Evolutionary conservation across 1,284 basidiomycete species (phyloP).

Genomic region (Trichosporon sp.): DNA sequence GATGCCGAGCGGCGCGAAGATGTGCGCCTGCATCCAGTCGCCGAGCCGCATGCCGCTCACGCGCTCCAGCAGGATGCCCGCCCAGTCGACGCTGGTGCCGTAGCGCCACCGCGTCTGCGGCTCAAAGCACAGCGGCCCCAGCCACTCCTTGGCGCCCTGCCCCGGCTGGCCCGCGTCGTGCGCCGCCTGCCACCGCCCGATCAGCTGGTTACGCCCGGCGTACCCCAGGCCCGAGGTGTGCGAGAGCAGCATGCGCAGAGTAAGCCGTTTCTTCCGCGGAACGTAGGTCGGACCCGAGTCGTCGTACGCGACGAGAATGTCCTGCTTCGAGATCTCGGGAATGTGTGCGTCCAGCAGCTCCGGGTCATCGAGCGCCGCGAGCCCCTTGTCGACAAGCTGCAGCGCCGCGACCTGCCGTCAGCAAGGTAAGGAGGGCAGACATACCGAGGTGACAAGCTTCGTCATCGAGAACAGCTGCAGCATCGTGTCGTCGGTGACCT

Average conservation of each 20-base stretch:
- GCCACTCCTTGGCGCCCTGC: background rate
- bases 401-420: conserved; percentile 30
- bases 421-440: background rate
- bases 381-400: conserved; percentile 35
- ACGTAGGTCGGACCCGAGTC: conserved; percentile 26
- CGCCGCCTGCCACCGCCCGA: conserved; percentile 9
- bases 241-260: conserved; percentile 35
- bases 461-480: conserved; percentile 37
- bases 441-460: conserved; percentile 37
- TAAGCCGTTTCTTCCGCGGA: conserved; percentile 30
- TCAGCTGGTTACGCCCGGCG: background rate
- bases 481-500: conserved; percentile 14
- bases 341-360: conserved; percentile 27
- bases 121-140: conserved; percentile 24
- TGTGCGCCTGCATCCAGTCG: conserved; percentile 28
- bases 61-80: conserved; percentile 22
- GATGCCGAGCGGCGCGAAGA: conserved; percentile 38
- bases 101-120: conserved; percentile 22
- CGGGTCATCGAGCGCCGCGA: conserved; percentile 30
- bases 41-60: conserved; percentile 10
- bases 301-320: conserved; percentile 31
- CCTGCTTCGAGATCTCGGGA: conserved; percentile 33
- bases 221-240: conserved; percentile 28
- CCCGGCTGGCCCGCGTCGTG: background rate
- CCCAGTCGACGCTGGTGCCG: conserved; percentile 17